Base-by-base conservation (phyloP, 2,329 filamentous ascomycete genomes). In the Calonectria leucothoes region DNA sequence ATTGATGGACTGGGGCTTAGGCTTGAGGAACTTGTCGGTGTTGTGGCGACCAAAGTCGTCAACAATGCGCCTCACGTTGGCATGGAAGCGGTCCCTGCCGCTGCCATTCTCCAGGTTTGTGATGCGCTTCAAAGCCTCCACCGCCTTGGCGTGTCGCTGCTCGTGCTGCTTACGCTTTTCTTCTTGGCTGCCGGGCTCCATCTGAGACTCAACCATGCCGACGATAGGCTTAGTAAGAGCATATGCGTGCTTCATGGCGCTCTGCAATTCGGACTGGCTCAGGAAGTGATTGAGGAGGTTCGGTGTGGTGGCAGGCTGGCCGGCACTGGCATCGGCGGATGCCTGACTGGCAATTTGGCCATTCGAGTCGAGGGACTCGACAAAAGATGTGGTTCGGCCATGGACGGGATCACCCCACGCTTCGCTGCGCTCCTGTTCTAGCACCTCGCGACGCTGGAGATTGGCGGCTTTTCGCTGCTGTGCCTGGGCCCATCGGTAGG, bases 21-120 rank as follows among this genome's bases (percentile, higher is more conserved):
- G 91, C 29, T 89, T 89, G 35, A 99, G 89, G 5, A 86, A 83
- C 11, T 84, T 80, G 84, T 99, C 97, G 1, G 97, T 99, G 79
- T 93, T 92, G 88, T 99, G 97, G 64, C 97, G 92, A 64, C 97
- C 97, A 81, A 99, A 98, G 3, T 92, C 93, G 74, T 96, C 91
- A 77, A 99, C 90, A 84, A 96, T 97, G 74, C 95, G 93, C 78
- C 93, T 90, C 78, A 96, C 93, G 82, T 98, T 98, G 82, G 94
- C 92, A 78, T 95, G 93, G 79, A 93, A 92, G 66, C 92, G 91
- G 81, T 98, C 95, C 84, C 94, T 93, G 77, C 91, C 92, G 83
- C 91, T 96, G 79, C 92, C 93, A 81, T 97, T 95, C 49, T 90
- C 89, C 69, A 99, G 87, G 52, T 91, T 90, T 1, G 95, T 91